phyloP scores from a whole-genome alignment of 2,329 filamentous ascomycete species.

The Pseudogymnoascus sp. region DNA sequence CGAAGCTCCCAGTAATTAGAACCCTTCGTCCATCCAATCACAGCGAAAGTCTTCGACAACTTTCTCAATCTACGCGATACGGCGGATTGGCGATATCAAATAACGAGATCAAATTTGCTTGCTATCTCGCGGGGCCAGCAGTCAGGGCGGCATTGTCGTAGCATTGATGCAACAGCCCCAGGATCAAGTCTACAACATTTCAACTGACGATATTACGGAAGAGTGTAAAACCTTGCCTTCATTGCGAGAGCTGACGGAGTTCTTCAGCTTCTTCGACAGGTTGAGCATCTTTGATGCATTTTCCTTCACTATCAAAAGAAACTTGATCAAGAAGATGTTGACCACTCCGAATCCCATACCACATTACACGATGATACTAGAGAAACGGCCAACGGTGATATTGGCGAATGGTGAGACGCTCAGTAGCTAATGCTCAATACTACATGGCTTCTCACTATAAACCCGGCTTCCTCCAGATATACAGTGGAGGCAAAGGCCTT shows the following conservation, averaged over 20 bases:
- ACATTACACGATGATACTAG: too few species aligned
- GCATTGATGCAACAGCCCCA: background rate
- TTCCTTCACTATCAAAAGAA: background rate
- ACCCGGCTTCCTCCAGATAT: background rate
- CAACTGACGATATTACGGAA: background rate
- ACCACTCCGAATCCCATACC: too few species aligned
- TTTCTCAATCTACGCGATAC: background rate
- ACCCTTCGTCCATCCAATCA: background rate
- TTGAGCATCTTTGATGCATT: background rate
- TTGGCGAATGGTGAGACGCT: too few species aligned
- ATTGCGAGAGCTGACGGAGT: background rate
- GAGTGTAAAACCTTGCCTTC: background rate
- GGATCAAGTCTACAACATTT: background rate
- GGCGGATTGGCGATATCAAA: background rate
- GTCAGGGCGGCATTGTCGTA: background rate
- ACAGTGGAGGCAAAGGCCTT: background rate
- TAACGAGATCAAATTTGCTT: background rate
- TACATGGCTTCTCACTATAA: background rate
- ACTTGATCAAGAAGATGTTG: background rate
- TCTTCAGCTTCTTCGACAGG: background rate
- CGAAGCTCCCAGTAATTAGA: slow-evolving; percentile 1
- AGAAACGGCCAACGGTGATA: too few species aligned
- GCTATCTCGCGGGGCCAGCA: background rate
- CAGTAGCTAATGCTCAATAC: background rate
- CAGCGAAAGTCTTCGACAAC: background rate